phyloP scores from a whole-genome alignment of 2,329 filamentous ascomycete species.

The Colletotrichum somersetense region DNA sequence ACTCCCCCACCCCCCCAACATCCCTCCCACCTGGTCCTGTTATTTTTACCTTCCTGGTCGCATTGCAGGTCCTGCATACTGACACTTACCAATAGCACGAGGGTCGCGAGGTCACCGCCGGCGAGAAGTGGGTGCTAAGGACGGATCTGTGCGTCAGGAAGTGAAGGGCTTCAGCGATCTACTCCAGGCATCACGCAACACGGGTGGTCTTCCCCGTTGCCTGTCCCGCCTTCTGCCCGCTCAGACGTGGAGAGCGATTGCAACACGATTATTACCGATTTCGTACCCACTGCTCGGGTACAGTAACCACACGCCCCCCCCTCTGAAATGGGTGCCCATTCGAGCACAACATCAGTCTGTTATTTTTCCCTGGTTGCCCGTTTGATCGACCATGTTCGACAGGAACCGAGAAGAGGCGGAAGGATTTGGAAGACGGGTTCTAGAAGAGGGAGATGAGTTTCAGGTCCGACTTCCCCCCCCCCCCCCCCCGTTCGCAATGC shows the following conservation, averaged over 20 bases:
- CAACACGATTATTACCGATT: neutral
- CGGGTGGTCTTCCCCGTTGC: neutral
- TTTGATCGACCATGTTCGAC: conserved; percentile 29
- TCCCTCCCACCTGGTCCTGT: conserved; percentile 9
- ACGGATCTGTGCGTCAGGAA: conserved; percentile 81
- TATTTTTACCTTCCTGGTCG: conserved; percentile 23
- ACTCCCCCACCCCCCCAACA: neutral
- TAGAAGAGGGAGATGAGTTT: conserved; percentile 4
- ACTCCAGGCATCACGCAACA: conserved; percentile 19
- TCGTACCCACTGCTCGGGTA: conserved; percentile 19
- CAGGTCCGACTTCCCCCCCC: neutral
- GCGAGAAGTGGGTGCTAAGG: conserved; percentile 92
- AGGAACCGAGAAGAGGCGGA: neutral
- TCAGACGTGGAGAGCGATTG: conserved; percentile 23
- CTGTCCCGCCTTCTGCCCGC: conserved; percentile 7
- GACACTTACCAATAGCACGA: conserved; percentile 71
- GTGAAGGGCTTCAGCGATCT: conserved; percentile 48
- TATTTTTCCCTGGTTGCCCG: neutral
- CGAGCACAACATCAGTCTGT: neutral
- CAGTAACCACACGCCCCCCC: neutral
- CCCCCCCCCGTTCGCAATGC: neutral
- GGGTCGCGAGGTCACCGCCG: conserved; percentile 80
- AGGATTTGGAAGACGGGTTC: neutral
- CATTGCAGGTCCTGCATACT: conserved; percentile 25
- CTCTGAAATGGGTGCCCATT: neutral